A percentile compares a stretch with the other conserved stretches of the same genome.
Conservation (phyloP, 1,284 basidiomycete genomes). For the Tranzscheliella williamsii region DNA sequence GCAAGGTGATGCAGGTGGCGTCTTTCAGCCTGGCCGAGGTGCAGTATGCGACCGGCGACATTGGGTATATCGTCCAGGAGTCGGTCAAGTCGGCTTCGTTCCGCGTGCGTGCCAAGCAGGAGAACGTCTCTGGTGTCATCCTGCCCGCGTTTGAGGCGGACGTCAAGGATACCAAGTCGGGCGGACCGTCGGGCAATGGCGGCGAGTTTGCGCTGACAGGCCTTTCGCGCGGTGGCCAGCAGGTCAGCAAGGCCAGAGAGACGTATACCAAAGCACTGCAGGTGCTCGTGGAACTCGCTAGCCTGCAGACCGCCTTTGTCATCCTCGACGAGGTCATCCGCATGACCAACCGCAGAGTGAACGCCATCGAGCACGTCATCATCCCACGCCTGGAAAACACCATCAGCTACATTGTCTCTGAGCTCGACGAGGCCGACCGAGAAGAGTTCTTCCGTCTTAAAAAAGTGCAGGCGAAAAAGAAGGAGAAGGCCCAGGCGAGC, state of each 20-base stretch:
- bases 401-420: slow-evolving; percentile 65
- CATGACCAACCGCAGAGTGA: slow-evolving; percentile 95
- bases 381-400: slow-evolving; percentile 96
- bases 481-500: slow-evolving; percentile 42
- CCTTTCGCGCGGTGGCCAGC: slow-evolving; percentile 93
- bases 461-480: slow-evolving; percentile 58
- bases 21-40: slow-evolving; percentile 99
- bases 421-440: slow-evolving; percentile 59
- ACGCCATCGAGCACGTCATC: slow-evolving; percentile 97
- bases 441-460: slow-evolving; percentile 61
- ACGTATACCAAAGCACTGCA: slow-evolving; percentile 96
- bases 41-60: slow-evolving; percentile 89
- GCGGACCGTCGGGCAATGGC: too few relatives aligned
- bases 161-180: slow-evolving; percentile 28
- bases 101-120: slow-evolving; percentile 90
- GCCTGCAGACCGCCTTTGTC: slow-evolving; percentile 89
- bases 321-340: slow-evolving; percentile 99
- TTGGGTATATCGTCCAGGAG: slow-evolving; percentile 73
- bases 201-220: slow-evolving; percentile 94
- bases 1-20: slow-evolving; percentile 94
- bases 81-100: slow-evolving; percentile 76
- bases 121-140: slow-evolving; percentile 98
- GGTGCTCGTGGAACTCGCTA: slow-evolving; percentile 94
- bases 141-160: slow-evolving; percentile 78
- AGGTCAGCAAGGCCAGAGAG: slow-evolving; percentile 88